phyloP scores from a whole-genome alignment of 345 rosid genomes.

The Euphorbia pulcherrima region DNA sequence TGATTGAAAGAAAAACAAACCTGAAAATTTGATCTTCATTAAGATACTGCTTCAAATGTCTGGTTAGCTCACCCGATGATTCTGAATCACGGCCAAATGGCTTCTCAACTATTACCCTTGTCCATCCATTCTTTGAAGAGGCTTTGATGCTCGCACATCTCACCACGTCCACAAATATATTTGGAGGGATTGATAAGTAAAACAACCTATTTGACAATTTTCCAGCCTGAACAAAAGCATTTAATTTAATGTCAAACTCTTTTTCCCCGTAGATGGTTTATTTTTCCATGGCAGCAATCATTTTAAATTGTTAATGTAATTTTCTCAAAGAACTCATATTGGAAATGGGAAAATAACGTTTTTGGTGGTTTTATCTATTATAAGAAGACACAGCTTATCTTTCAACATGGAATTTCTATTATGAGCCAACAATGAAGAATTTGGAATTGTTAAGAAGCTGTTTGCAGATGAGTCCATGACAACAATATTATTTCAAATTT shows the following conservation, averaged over 20 bases:
- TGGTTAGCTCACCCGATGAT: conserved; percentile 75
- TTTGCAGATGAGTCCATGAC: not conserved
- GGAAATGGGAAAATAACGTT: not conserved
- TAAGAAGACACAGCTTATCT: not conserved
- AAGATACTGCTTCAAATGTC: conserved; percentile 68
- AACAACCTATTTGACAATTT: conserved; percentile 66
- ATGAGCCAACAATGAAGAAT: not conserved
- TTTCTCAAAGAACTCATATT: not conserved
- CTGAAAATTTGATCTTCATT: conserved; percentile 86
- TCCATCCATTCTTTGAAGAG: conserved; percentile 76
- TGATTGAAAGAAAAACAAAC: conserved; percentile 26
- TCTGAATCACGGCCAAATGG: conserved; percentile 88
- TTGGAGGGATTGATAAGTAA: conserved; percentile 85
- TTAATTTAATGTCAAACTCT: not conserved
- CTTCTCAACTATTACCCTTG: conserved; percentile 86
- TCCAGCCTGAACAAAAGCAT: conserved; percentile 44
- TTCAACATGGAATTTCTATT: no score
- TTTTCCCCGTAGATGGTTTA: not conserved
- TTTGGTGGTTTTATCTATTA: not conserved
- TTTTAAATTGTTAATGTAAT: not conserved
- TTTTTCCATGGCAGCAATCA: not conserved
- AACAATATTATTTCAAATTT: not conserved
- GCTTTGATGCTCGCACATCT: conserved; percentile 71
- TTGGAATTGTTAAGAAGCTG: not conserved
- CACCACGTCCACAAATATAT: conserved; percentile 79